phyloP scores from a whole-genome alignment of 345 rosid genomes.

The Syzygium grande region DNA sequence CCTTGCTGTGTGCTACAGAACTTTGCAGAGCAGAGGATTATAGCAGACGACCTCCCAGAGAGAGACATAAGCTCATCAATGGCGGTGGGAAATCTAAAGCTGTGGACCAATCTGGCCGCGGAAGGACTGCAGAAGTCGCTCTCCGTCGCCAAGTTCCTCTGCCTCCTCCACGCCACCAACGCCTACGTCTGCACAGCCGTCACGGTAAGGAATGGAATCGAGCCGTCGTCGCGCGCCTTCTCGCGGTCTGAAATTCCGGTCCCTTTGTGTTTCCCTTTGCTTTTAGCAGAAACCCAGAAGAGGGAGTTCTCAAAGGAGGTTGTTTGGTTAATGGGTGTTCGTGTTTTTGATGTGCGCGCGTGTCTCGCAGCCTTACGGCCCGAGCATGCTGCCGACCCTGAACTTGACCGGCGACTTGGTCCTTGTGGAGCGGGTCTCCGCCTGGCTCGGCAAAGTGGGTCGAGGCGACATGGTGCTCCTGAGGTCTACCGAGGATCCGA shows the following conservation, averaged over 20 bases:
- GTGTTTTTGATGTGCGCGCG: background rate
- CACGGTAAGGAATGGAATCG: conserved; percentile 18
- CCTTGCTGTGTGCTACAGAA: background rate
- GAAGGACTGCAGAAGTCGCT: conserved; percentile 13
- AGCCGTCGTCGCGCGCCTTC: background rate
- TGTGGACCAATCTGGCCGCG: conserved; percentile 1
- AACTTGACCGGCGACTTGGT: conserved; percentile 34
- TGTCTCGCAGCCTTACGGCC: conserved; percentile 39
- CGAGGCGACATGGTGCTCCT: conserved; percentile 62
- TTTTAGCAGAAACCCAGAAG: background rate
- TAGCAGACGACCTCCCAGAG: background rate
- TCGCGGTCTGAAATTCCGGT: background rate
- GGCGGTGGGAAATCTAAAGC: background rate
- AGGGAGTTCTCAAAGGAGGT: background rate
- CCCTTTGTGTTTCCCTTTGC: background rate
- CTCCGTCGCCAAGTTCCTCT: conserved; percentile 18
- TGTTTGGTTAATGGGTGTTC: background rate
- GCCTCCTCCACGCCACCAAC: conserved; percentile 43
- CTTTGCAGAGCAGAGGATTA: background rate
- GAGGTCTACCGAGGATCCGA: conserved; percentile 50
- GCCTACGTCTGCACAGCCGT: conserved; percentile 27
- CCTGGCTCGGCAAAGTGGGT: conserved; percentile 26
- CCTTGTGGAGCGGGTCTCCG: conserved; percentile 49
- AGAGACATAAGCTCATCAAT: background rate
- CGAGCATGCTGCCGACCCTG: conserved; percentile 74